phyloP scores from a whole-genome alignment of 75 land plant genomes.

The Selaginella tamariscina region DNA sequence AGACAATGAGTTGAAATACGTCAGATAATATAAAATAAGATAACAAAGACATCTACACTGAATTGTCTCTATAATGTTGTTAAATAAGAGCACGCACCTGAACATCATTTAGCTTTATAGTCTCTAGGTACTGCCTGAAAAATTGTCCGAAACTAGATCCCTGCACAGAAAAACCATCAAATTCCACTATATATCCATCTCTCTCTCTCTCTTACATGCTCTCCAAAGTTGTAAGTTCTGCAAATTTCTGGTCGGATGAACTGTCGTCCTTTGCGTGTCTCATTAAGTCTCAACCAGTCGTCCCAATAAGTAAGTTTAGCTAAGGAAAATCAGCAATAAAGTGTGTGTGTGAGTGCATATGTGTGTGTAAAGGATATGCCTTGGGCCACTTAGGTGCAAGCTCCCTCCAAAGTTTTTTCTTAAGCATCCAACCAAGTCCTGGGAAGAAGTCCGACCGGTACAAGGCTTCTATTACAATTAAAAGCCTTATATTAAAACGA shows the following conservation, averaged over 20 bases:
- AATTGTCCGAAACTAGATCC: constrained; percentile 95
- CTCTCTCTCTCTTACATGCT: constrained; percentile 48
- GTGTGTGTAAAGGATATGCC: constrained; percentile 91
- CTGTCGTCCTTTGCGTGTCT: constrained; percentile 69
- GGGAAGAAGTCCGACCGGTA: constrained; percentile 98
- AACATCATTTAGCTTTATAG: constrained; percentile 87
- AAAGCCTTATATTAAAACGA: not conserved
- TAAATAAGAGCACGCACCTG: constrained; percentile 43
- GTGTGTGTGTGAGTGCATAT: too few species aligned
- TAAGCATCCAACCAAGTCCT: constrained; percentile 99
- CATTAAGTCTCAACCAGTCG: constrained; percentile 92
- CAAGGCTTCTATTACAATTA: constrained; percentile 45
- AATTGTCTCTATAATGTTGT: too few species aligned
- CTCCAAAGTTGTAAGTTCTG: constrained; percentile 97
- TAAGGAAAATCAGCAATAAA: constrained; percentile 30
- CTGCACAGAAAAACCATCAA: constrained; percentile 23
- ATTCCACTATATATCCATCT: not conserved
- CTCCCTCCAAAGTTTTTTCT: constrained; percentile 70
- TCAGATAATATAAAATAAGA: too few species aligned
- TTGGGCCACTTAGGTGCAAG: constrained; percentile 95
- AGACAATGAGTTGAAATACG: not conserved
- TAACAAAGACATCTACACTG: too few species aligned
- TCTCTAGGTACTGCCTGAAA: constrained; percentile 76
- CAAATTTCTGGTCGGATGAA: constrained; percentile 96
- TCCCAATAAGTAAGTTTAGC: constrained; percentile 85